phyloP scores from a whole-genome alignment of 305 asterid species.

The Fraxinus velutina region DNA sequence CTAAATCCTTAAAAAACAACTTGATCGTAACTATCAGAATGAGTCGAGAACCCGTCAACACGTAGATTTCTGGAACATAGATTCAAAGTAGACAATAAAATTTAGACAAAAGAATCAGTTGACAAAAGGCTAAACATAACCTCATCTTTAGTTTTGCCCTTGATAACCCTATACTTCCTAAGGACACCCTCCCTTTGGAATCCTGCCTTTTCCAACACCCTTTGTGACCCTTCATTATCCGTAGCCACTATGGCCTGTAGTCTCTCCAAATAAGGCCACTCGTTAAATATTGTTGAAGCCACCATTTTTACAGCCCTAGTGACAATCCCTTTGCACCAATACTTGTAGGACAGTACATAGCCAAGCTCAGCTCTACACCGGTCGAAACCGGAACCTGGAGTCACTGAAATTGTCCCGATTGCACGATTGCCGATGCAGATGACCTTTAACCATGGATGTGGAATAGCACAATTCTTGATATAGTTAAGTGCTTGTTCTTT shows the following conservation, averaged over 20 bases:
- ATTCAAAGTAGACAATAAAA: not conserved
- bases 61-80: not conserved
- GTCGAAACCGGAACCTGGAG: conserved; percentile 31
- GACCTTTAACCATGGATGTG: conserved; percentile 51
- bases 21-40: not conserved
- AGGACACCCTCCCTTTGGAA: conserved; percentile 48
- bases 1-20: not conserved
- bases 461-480: conserved; percentile 39
- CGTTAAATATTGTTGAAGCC: conserved; percentile 34
- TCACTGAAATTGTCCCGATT: conserved; percentile 27
- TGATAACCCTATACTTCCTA: conserved; percentile 26
- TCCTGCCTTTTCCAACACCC: conserved; percentile 52
- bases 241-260: conserved; percentile 45
- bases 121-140: conserved; percentile 42
- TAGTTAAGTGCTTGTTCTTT: conserved; percentile 41
- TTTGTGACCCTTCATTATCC: conserved; percentile 44
- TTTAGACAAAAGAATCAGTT: not conserved
- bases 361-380: conserved; percentile 50
- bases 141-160: conserved; percentile 34
- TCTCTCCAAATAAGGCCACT: conserved; percentile 46
- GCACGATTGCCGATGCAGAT: not conserved
- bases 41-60: not conserved
- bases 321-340: conserved; percentile 55
- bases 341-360: conserved; percentile 38
- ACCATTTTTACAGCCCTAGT: conserved; percentile 48